Evolutionary conservation across 176 grass and related monocot genomes (phyloP), one percentile per base, ranked within the genome.

Genomic region (Triticum timopheevii): DNA sequence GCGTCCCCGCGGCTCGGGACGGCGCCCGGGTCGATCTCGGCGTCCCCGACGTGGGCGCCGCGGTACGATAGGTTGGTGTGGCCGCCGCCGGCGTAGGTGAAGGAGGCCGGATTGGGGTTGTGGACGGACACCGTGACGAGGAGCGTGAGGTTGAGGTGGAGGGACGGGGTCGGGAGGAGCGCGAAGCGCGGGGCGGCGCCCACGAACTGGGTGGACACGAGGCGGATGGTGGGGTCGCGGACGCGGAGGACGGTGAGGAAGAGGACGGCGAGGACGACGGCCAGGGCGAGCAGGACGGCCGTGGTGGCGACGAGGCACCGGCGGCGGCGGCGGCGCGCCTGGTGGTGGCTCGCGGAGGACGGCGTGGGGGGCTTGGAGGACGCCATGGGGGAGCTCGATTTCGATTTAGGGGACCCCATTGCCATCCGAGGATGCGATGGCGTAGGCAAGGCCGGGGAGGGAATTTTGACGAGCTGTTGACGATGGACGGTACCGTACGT

Each of bases 21-120:
- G 27, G 69, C 78, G 2, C 88, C 95, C 0, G 92, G 87, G 20
- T 80, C 84, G 25, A 94, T 75, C 45, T 78, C 59, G 0, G 90
- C 90, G 44, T 89, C 82, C 22, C 95, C 92, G 1, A 97, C 88
- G 54, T 81, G 67, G n/a, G 62, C 7, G 5, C 88, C 88, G 8
- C 84, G 82, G 89, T 96, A 93, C 10, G 62, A 22, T 35, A 97
- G 80, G 16, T 68, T 62, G 39, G 90, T 20, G 70, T 77, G 92
- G 20, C 92, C 88, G 3, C 69, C 65, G 3, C 16, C 22, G 39
- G 67, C 22, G 68, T 90, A 64, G 38, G 87, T 7, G 92, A 97
- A 97, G 79, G 86, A 71, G 10, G 92, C 92, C 78, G 77, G 86
- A 76, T 97, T 97, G 49, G 90, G 94, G 90, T 97, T 97, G 76